Evolutionary conservation across 495 filamentous ascomycete genomes (phyloP), one percentile per base, ranked within the genome.

Genomic region (Baudoinia panamericana): DNA sequence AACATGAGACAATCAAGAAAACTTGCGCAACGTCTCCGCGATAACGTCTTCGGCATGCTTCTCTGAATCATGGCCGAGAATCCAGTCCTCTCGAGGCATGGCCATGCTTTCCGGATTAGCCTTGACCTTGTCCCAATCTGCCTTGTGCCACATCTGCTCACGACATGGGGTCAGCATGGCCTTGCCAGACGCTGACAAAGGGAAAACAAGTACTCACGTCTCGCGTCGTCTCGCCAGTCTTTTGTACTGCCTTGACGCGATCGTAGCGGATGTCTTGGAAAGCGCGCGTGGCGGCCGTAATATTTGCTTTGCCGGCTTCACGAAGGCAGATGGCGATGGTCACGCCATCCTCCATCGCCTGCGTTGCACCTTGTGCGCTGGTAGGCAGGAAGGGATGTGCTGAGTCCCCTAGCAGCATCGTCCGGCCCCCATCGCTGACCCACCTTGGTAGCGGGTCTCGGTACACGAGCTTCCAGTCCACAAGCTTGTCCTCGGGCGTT

Each of bases 321-420:
- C 66, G 61, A 39, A 85, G 60, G 36, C 72, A 77, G 5, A 75
- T 67, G 5, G 79, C 78, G 5, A 84, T 54, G 1, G 72, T 73
- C 1, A 73, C 70, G 2, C 72, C 81, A 54, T 84, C 81, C 49
- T 86, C 81, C 46, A 84, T 74, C 0, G 78, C 75, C 50, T 82
- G 74, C 21, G 71, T 78, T 0, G 75, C 80, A 0, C 81, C 81
- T 45, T 82, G 75, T n/a, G 73, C 72, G 3, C 70, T 76, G 0
- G 77, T 81, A 0, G 79, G 80, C 3, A 84, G 61, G 55, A 84
- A 82, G 0, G 80, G 72, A 58, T 86, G 81, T 1, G 80, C 80
- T 5, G 76, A 64, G 49, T 84, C 81, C 17, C 80, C 80, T 23
- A 84, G 66, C 12, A 79, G 60, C 23, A 64, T 67, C n/a, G 76